Evolutionary conservation across 768 basidiomycete genomes (phyloP).

Genomic region (Coprinopsis marcescibilis): DNA sequence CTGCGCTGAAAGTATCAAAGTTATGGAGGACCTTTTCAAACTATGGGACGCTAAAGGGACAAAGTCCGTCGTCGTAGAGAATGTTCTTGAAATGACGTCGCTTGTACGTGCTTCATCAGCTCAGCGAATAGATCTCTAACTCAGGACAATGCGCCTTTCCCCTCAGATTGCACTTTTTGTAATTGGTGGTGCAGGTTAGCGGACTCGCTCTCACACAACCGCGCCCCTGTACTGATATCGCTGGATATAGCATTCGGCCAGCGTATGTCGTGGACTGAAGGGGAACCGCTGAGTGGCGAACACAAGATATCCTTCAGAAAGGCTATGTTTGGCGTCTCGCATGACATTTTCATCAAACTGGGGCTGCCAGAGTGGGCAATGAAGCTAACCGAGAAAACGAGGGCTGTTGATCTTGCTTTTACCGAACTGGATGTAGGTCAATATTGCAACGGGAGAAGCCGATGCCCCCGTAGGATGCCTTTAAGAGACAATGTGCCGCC

Average conservation of each 20-base stretch:
- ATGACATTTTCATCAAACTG: conserved; percentile 30
- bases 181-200: conserved; percentile 46
- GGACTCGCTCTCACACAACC: not conserved
- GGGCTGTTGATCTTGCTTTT: conserved; percentile 30
- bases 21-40: conserved; percentile 40
- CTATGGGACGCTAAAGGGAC: conserved; percentile 40
- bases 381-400: conserved; percentile 27
- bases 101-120: conserved; percentile 31
- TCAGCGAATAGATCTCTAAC: not conserved
- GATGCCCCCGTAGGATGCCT: too few species aligned
- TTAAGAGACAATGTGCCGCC: too few species aligned
- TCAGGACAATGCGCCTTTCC: conserved; percentile 9
- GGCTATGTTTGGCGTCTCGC: conserved; percentile 39
- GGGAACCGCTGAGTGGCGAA: conserved; percentile 29
- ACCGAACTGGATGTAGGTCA: conserved; percentile 37
- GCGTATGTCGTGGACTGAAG: conserved; percentile 42
- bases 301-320: conserved; percentile 46
- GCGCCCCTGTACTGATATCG: not conserved
- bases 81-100: conserved; percentile 47
- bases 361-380: conserved; percentile 35
- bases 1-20: conserved; percentile 40
- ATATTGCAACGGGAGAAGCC: too few species aligned
- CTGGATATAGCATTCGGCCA: conserved; percentile 42
- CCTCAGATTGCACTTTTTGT: conserved; percentile 49
- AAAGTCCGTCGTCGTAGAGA: conserved; percentile 29